Evolutionary conservation across 306 rosid genomes (phyloP), one percentile per base, ranked within the genome.

Genomic region (Hippophae tibetana): DNA sequence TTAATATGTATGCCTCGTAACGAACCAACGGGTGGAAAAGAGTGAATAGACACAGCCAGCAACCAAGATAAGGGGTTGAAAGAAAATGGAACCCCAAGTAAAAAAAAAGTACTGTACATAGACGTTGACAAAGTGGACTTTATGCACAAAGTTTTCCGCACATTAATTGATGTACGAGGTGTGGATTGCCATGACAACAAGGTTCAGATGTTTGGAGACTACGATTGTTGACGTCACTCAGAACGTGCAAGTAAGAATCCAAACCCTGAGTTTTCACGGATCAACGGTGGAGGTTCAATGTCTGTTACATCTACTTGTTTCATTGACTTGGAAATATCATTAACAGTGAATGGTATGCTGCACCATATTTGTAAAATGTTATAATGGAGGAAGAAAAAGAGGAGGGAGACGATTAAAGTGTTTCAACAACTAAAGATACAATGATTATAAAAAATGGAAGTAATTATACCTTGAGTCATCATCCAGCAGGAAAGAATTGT

Each of bases 341-440:
- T 97, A 77, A 93, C 99, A 10, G 99, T 82, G 81, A 93, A 93
- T 5, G 99, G 99, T 63, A 93, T 93, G 80, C 99, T 93, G 89
- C 81, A 70, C 58, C 54, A 64, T 58, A 41, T 68, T 56, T 60
- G 42, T 66, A 31, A 31, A 31, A 25, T 44, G 13, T 60, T 54
- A 51, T 54, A 56, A 61, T 25, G 52, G 10, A 42, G n/a, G 12
- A 23, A 44, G 41, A 5, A 44, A 27, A 43, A 42, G 1, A 46
- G 6, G 1, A 26, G 43, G 47, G 56, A 11, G 26, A 38, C 26
- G 42, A 42, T 59, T 2, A 44, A 23, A 43, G 38, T 31, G 38
- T 31, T 31, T 31, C 5, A 4, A 31, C 38, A 31, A 31, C 38
- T 31, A 31, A 4, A 4, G 38, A 2, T 31, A 31, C 38, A 31